A percentile compares a stretch with the other conserved stretches of the same genome.
Conservation (phyloP, 2,329 filamentous ascomycete genomes). For the Graphiopsis chlorocephala region DNA sequence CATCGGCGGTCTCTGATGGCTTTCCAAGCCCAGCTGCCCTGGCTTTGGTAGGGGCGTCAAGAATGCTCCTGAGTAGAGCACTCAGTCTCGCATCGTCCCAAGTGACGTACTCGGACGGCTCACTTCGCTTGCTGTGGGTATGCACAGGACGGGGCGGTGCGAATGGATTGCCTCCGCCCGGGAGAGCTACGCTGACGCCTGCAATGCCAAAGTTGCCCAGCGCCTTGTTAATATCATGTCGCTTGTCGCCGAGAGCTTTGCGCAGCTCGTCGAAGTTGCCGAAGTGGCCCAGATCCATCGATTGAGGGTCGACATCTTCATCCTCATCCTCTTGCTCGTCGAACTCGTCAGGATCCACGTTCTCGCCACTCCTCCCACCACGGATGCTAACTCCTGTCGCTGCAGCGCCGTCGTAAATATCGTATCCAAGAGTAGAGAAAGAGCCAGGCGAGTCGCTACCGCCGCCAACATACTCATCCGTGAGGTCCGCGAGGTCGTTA, state of each 20-base stretch:
- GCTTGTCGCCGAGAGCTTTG: constrained; percentile 24
- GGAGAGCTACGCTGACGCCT: constrained; percentile 20
- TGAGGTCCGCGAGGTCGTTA: constrained; percentile 66
- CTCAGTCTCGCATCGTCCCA: constrained; percentile 32
- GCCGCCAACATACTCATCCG: constrained; percentile 67
- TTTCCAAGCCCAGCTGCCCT: not conserved
- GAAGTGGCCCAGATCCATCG: constrained; percentile 21
- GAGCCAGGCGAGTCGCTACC: constrained; percentile 47
- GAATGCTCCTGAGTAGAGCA: constrained; percentile 30
- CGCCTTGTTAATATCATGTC: constrained; percentile 22
- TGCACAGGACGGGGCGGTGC: not conserved
- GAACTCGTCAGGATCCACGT: constrained; percentile 44
- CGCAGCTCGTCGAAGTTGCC: constrained; percentile 22
- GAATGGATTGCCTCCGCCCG: constrained; percentile 4
- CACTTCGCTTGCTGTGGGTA: constrained; percentile 6
- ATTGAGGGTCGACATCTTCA: constrained; percentile 39
- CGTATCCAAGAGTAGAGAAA: constrained; percentile 50
- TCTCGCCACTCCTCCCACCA: constrained; percentile 15
- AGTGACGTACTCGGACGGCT: constrained; percentile 17
- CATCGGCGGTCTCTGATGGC: not conserved
- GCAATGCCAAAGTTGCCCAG: constrained; percentile 25
- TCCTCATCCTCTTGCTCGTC: constrained; percentile 48
- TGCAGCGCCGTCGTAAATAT: constrained; percentile 47
- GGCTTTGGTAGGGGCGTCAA: constrained; percentile 28
- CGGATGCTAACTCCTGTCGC: constrained; percentile 7